phyloP scores from a whole-genome alignment of 805 yeast genomes.

The Clavispora vitiphila region DNA sequence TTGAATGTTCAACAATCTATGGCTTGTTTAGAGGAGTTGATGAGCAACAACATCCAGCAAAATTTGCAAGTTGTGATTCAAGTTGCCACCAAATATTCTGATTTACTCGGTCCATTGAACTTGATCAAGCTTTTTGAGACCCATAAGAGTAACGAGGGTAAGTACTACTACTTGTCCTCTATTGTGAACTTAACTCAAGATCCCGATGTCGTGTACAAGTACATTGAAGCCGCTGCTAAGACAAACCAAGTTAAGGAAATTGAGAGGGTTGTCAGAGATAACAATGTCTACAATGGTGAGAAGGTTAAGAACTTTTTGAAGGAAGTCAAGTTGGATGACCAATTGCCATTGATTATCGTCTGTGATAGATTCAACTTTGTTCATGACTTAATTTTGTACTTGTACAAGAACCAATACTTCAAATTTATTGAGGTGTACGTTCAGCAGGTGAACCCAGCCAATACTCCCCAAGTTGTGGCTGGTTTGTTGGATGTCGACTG shows the following conservation, averaged over 20 bases:
- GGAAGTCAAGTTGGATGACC: conserved; percentile 91
- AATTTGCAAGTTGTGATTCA: conserved; percentile 92
- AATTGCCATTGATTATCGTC: conserved; percentile 91
- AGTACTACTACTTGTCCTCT: conserved; percentile 88
- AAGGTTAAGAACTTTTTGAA: conserved; percentile 95
- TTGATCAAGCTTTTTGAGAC: conserved; percentile 91
- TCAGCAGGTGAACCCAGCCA: conserved; percentile 93
- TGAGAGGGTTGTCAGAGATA: conserved; percentile 92
- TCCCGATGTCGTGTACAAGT: conserved; percentile 91
- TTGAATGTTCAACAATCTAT: conserved; percentile 91
- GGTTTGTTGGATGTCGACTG: conserved; percentile 96
- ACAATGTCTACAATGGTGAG: conserved; percentile 92
- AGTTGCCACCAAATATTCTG: conserved; percentile 95
- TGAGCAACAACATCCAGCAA: conserved; percentile 70
- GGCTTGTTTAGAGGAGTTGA: conserved; percentile 80
- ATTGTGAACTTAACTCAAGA: conserved; percentile 92
- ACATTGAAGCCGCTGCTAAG: conserved; percentile 89
- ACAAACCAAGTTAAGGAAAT: conserved; percentile 89
- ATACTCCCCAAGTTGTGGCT: conserved; percentile 95
- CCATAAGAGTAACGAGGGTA: conserved; percentile 86
- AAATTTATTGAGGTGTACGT: conserved; percentile 97
- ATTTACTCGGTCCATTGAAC: conserved; percentile 79
- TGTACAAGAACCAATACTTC: conserved; percentile 93
- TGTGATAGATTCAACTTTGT: conserved; percentile 90
- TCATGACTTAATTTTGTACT: conserved; percentile 87